A percentile compares a stretch with the other conserved stretches of the same genome.
These are phyloP conservation scores for Oryza nivara DNA, from an alignment of 176 grass and related monocot species.

Conservation along the genomic window DNA sequence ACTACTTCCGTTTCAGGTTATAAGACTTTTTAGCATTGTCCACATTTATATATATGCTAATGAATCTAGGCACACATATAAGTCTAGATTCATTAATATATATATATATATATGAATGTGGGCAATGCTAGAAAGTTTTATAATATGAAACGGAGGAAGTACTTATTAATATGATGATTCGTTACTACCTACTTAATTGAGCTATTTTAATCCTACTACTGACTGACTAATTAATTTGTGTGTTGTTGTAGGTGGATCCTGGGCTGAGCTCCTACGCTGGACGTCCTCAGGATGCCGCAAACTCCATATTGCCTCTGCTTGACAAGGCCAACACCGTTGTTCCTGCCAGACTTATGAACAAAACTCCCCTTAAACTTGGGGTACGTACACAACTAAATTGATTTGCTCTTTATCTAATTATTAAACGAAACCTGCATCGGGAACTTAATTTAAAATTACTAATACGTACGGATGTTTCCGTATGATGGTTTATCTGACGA, in stretches of 20 bases:
- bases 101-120: too few relatives aligned
- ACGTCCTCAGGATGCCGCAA: slow-evolving; percentile 40
- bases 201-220: too few relatives aligned
- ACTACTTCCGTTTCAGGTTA: too few relatives aligned
- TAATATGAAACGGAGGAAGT: too few relatives aligned
- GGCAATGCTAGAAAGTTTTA: too few relatives aligned
- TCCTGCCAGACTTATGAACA: slow-evolving; percentile 19
- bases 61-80: too few relatives aligned
- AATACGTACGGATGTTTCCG: too few relatives aligned
- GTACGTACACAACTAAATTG: slow-evolving; percentile 29
- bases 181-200: too few relatives aligned
- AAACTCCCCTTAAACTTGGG: slow-evolving; percentile 62
- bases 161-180: too few relatives aligned
- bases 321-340: slow-evolving; percentile 45
- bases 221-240: not conserved
- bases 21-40: too few relatives aligned
- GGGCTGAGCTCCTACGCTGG: slow-evolving; percentile 60
- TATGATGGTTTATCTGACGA: not conserved
- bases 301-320: slow-evolving; percentile 46
- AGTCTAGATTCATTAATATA: too few relatives aligned
- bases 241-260: slow-evolving; percentile 27
- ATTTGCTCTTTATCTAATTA: not conserved
- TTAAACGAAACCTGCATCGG: not conserved
- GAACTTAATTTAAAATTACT: not conserved
- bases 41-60: too few relatives aligned